A percentile compares a stretch with the other conserved stretches of the same genome.
phyloP scores from a whole-genome alignment of 148 eudicot genomes.

The Tetragonia tetragonoides region DNA sequence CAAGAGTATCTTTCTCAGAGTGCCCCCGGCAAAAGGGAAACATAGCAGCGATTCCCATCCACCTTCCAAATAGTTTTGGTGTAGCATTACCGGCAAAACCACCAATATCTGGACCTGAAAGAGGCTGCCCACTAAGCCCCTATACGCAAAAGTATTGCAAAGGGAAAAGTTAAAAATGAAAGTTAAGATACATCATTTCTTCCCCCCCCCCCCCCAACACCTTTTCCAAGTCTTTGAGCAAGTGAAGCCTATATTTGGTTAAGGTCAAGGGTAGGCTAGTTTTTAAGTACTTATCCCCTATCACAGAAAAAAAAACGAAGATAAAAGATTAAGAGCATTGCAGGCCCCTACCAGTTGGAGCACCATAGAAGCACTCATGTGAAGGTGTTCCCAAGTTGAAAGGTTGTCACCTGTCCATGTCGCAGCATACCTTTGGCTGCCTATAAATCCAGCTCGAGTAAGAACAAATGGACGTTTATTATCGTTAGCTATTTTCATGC shows the following conservation, averaged over 20 bases:
- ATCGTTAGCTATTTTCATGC: constrained; percentile 70
- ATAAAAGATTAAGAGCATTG: neutral
- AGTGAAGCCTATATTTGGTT: neutral
- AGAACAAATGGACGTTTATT: constrained; percentile 91
- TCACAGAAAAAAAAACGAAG: constrained; percentile 1
- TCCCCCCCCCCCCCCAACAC: neutral
- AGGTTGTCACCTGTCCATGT: constrained; percentile 99
- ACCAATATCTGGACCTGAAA: constrained; percentile 98
- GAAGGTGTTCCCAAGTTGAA: constrained; percentile 98
- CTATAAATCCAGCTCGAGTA: constrained; percentile 93
- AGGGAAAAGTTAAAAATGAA: neutral
- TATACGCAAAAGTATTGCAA: constrained; percentile 23
- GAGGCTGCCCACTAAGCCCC: constrained; percentile 98
- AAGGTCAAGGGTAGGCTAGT: neutral
- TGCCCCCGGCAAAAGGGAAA: constrained; percentile 98
- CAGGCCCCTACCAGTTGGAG: constrained; percentile 78
- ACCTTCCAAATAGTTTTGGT: constrained; percentile 92
- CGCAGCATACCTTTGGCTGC: constrained; percentile 98
- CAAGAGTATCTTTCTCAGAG: constrained; percentile 65
- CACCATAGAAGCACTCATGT: constrained; percentile 94
- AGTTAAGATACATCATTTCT: neutral
- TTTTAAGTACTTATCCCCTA: neutral
- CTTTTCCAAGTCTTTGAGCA: neutral
- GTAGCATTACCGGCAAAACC: constrained; percentile 99
- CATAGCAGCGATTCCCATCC: constrained; percentile 96